Evolutionary conservation across 352 stramenopile species (phyloP), one percentile per base, ranked within the genome.

Genomic region (Globisporangium sylvaticum): DNA sequence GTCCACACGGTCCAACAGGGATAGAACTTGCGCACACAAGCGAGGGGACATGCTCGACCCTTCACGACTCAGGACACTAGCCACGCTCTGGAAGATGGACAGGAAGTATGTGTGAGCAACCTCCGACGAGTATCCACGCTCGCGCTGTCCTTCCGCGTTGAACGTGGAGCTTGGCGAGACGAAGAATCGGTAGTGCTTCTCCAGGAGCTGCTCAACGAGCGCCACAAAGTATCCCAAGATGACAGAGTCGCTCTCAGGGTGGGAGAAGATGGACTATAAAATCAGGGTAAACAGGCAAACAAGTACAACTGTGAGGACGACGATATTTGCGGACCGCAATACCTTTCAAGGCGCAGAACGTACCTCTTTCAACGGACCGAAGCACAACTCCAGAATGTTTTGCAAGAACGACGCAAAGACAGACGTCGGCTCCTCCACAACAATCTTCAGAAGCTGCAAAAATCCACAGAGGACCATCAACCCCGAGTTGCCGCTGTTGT

Each of bases 121-220:
- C n/a, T 92, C 82, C 4, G 81, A 91, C 2, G 77, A 66, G 58
- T 89, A 94, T 8, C 58, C 62, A 24, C 84, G 83, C 63, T 89
- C 79, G 31, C 83, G 83, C n/a, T 70, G 68, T 7, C 79, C 80
- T 54, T 83, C 79, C 2, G 76, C 25, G 31, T 73, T 80, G 48
- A 89, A 86, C 3, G 74, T 65, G n/a, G 73, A 69, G 1, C 70
- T 75, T 27, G 78, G 77, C 2, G 77, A 71, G 27, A 94, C 85
- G 64, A 94, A 94, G 62, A 90, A 92, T 27, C 86, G 80, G 67
- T 88, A 94, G 44, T 92, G 86, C 62, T 92, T 92, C 66, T 91
- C 83, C 10, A 94, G 64, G 25, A 94, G 67, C 62, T 91, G 83
- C 67, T 92, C 84, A 2, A 92, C 67, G 15, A 94, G 69, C 14